Conservation (phyloP, 768 basidiomycete genomes). For the Rhizopogon rudus region DNA sequence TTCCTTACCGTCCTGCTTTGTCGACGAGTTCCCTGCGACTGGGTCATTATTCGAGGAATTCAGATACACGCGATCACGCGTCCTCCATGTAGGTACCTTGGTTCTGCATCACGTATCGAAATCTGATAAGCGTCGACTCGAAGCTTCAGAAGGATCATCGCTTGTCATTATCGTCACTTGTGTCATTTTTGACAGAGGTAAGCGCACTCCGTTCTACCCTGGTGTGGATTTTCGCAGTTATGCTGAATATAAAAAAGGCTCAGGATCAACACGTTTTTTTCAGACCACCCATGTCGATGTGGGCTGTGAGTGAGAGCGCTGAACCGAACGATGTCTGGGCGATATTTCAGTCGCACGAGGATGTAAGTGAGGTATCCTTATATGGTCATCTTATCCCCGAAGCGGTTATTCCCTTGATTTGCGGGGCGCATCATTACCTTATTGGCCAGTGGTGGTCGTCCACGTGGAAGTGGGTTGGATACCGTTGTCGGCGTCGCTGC, state of each 20-base stretch:
- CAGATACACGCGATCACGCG: slow-evolving; percentile 45
- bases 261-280: slow-evolving; percentile 6
- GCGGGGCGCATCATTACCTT: slow-evolving; percentile 3
- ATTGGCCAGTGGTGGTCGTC: slow-evolving; percentile 9
- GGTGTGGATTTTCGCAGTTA: neutral
- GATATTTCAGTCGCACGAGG: slow-evolving; percentile 55
- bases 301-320: slow-evolving; percentile 38
- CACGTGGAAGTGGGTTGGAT: slow-evolving; percentile 5
- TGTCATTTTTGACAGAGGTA: slow-evolving; percentile 22
- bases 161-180: slow-evolving; percentile 18
- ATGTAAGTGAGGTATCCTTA: slow-evolving; percentile 36
- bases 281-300: slow-evolving; percentile 38
- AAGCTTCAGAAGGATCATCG: slow-evolving; percentile 21
- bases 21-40: slow-evolving; percentile 4
- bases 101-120: neutral
- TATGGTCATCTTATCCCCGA: neutral
- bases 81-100: slow-evolving; percentile 40
- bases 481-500: neutral
- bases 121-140: neutral
- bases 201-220: neutral
- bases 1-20: slow-evolving; percentile 4
- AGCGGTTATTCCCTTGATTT: slow-evolving; percentile 1
- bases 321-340: slow-evolving; percentile 43
- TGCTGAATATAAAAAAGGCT: slow-evolving; percentile 2
- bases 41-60: slow-evolving; percentile 35